These are phyloP conservation scores for Guadua angustifolia DNA, from an alignment of 176 grass and related monocot genomes.

Conservation along the genomic window DNA sequence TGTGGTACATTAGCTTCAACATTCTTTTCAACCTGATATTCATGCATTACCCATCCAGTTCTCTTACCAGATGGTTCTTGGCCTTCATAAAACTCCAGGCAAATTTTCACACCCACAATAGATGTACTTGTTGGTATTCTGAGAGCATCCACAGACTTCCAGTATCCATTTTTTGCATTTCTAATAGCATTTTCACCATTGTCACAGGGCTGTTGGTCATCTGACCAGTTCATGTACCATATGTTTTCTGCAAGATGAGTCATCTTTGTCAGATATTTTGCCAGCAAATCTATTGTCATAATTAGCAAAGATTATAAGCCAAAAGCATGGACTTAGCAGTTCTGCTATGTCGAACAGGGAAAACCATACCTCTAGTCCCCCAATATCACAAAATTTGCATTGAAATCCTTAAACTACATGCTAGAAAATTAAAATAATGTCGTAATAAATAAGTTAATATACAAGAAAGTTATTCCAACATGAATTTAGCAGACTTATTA, in stretches of 20 bases:
- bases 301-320: neutral
- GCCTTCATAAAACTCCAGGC: slow-evolving; percentile 51
- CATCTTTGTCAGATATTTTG: slow-evolving; percentile 29
- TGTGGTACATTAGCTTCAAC: slow-evolving; percentile 42
- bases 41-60: slow-evolving; percentile 65
- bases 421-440: neutral
- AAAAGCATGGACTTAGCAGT: neutral
- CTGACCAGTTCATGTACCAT: slow-evolving; percentile 49
- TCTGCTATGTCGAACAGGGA: neutral
- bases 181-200: slow-evolving; percentile 29
- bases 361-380: neutral
- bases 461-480: neutral
- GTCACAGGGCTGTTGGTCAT: neutral
- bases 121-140: slow-evolving; percentile 42
- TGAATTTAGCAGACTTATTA: neutral
- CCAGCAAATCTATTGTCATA: neutral
- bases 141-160: slow-evolving; percentile 30
- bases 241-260: slow-evolving; percentile 41
- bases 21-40: slow-evolving; percentile 52
- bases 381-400: neutral
- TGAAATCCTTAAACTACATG: neutral
- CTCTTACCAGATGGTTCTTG: slow-evolving; percentile 47
- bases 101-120: slow-evolving; percentile 48
- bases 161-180: slow-evolving; percentile 51
- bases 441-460: neutral